Evolutionary conservation across 192 early-diverging fungal species (phyloP), one percentile per base, ranked within the genome.

Genomic region (Chytriomyces confervae): DNA sequence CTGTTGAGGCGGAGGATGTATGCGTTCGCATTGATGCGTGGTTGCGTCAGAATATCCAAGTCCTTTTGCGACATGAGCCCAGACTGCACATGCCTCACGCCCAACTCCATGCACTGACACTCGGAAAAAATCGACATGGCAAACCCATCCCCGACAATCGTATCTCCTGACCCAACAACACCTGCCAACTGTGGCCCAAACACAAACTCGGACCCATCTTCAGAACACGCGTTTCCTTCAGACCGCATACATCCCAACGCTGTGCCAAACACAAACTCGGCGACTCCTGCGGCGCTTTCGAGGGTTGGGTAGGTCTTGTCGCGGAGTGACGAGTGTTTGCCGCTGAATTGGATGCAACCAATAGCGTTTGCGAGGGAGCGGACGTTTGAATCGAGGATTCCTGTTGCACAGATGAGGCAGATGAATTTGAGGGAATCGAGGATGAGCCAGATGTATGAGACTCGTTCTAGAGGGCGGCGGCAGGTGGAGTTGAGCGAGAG

Each of bases 221-320:
- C 61, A 16, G 47, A 13, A 48, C 75, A 77, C 9, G 23, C 5
- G 65, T 36, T 50, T 51, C 51, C 16, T 36, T 77, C 75, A 36
- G 75, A 77, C 24, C 75, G 63, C 75, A 77, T 77, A 67, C 75
- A 77, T 10, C 75, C 75, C 7, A 77, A 36, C 11, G 75, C 75
- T 61, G 36, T 77, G 10, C 75, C 75, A 45, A 66, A 77, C 9
- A 77, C 10, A 51, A 69, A 68, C 48, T 77, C 75, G 11, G 75
- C 75, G 2, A 77, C 75, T 69, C 75, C 75, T n/a, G 65, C 63
- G n/a, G 65, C 24, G 44, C 75, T 77, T 66, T 66, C 62, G 1
- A 77, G 24, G 11, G 75, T 77, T 16, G 75, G 75, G 48, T 66
- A 77, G 11, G 63, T 53, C 10, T 66, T 13, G 53, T 77, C 75